phyloP scores from a whole-genome alignment of 2,329 filamentous ascomycete genomes.

The Aspergillus pseudotamarii region DNA sequence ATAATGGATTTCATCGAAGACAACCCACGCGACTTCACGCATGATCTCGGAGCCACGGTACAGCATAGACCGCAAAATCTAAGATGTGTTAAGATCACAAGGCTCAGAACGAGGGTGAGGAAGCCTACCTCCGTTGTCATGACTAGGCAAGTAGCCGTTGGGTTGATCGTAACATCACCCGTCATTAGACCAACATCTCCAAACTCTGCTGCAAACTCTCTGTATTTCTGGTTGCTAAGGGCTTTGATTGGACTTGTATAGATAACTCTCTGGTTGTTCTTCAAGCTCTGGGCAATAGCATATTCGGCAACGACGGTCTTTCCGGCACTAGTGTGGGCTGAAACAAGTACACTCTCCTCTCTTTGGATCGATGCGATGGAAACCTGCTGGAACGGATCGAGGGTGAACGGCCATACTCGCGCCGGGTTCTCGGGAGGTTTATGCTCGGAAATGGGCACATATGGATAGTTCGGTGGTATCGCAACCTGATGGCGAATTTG shows the following conservation, averaged over 20 bases:
- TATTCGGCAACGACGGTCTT: slow-evolving; percentile 99
- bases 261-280: slow-evolving; percentile 96
- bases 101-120: neutral
- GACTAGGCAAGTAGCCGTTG: slow-evolving; percentile 93
- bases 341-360: slow-evolving; percentile 94
- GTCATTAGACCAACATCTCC: slow-evolving; percentile 98
- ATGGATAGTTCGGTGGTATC: slow-evolving; percentile 89
- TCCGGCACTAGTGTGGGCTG: slow-evolving; percentile 94
- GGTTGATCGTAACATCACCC: slow-evolving; percentile 98
- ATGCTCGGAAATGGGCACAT: slow-evolving; percentile 92
- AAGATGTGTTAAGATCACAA: slow-evolving; percentile 7
- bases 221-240: slow-evolving; percentile 96
- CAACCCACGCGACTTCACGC: slow-evolving; percentile 97
- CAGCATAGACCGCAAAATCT: slow-evolving; percentile 96
- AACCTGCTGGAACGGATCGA: slow-evolving; percentile 96
- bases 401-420: slow-evolving; percentile 80
- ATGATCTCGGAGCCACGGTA: slow-evolving; percentile 98
- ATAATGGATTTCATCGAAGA: slow-evolving; percentile 99
- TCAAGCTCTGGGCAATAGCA: slow-evolving; percentile 94
- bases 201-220: slow-evolving; percentile 94
- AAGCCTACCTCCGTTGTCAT: slow-evolving; percentile 83
- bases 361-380: slow-evolving; percentile 94
- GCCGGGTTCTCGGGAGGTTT: slow-evolving; percentile 86
- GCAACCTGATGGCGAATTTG: slow-evolving; percentile 99
- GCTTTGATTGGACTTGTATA: slow-evolving; percentile 99